Evolutionary conservation across 1,284 basidiomycete species (phyloP).

Genomic region (Dichomitus squalens): DNA sequence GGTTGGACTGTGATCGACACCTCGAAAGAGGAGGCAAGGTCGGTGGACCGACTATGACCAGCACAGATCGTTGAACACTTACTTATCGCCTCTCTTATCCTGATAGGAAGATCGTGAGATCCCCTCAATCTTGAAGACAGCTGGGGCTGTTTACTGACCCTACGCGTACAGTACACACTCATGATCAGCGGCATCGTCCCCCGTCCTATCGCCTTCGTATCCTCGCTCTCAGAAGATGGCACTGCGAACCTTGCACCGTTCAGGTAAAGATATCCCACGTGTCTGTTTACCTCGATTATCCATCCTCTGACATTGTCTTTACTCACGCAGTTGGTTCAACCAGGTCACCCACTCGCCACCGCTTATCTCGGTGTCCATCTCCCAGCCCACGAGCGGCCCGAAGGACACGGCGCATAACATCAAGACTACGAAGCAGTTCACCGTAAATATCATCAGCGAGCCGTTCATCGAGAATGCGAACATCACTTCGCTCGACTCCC

Average conservation of each 20-base stretch:
- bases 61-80: background rate
- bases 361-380: constrained; percentile 62
- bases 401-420: constrained; percentile 77
- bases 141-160: background rate
- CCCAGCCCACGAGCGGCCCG: constrained; percentile 41
- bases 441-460: constrained; percentile 78
- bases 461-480: constrained; percentile 76
- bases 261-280: constrained; percentile 41
- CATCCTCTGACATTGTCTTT: background rate
- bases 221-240: constrained; percentile 58
- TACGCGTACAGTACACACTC: constrained; percentile 37
- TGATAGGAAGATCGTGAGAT: constrained; percentile 20
- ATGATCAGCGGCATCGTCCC: constrained; percentile 72
- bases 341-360: constrained; percentile 68
- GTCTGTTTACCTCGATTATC: background rate
- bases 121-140: too few relatives aligned
- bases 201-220: constrained; percentile 76
- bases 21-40: constrained; percentile 48
- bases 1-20: constrained; percentile 64
- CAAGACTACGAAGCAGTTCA: constrained; percentile 67
- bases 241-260: constrained; percentile 69
- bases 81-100: background rate
- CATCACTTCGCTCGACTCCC: constrained; percentile 66
- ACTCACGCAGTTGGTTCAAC: constrained; percentile 54
- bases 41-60: constrained; percentile 16